Conservation (phyloP, 805 yeast genomes). For the Metschnikowia lunata region DNA sequence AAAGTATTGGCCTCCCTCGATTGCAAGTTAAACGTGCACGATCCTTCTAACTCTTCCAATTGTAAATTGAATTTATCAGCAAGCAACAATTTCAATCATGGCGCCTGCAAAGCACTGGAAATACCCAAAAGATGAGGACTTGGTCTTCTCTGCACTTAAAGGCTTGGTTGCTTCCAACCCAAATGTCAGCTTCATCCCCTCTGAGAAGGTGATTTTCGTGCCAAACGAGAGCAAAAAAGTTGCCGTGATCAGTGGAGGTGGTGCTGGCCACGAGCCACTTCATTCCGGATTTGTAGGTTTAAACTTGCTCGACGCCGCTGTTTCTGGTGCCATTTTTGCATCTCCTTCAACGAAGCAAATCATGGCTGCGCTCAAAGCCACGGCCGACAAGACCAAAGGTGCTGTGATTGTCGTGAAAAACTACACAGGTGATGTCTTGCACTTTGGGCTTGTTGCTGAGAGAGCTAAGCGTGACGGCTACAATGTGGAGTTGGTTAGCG, state of each 20-base stretch:
- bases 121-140: constrained; percentile 39
- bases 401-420: constrained; percentile 80
- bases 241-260: constrained; percentile 83
- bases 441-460: constrained; percentile 89
- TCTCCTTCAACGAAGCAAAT: constrained; percentile 94
- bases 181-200: constrained; percentile 46
- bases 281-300: constrained; percentile 90
- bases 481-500: constrained; percentile 66
- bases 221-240: constrained; percentile 49
- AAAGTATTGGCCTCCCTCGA: constrained; percentile 1
- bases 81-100: constrained; percentile 1
- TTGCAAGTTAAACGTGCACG: background rate
- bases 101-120: constrained; percentile 44
- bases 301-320: constrained; percentile 81
- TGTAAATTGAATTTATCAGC: background rate
- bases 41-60: background rate
- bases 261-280: constrained; percentile 93
- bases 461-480: constrained; percentile 77
- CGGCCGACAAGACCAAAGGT: constrained; percentile 50
- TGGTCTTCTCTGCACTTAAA: constrained; percentile 45
- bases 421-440: constrained; percentile 91
- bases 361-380: constrained; percentile 61
- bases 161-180: constrained; percentile 57
- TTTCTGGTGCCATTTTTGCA: constrained; percentile 88
- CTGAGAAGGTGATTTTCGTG: constrained; percentile 53